These are phyloP conservation scores for Capsella bursapastoris DNA, from an alignment of 345 rosid genomes.

Conservation along the genomic window DNA sequence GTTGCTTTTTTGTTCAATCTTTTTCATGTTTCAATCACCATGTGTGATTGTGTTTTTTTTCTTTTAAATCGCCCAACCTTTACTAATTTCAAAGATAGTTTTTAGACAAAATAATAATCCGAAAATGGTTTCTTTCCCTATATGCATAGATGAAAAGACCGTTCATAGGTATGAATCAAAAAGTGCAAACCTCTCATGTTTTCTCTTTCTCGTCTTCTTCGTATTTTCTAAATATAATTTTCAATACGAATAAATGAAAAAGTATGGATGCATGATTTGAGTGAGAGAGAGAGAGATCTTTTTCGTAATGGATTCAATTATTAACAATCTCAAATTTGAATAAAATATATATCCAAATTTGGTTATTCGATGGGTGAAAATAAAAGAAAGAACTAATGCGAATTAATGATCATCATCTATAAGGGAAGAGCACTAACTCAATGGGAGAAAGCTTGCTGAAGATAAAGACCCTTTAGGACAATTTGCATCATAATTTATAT, in stretches of 20 bases:
- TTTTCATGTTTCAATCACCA: conserved; percentile 44
- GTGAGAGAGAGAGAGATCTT: conserved; percentile 4
- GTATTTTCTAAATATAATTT: conserved; percentile 20
- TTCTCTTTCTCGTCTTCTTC: conserved; percentile 23
- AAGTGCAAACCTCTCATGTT: conserved; percentile 40
- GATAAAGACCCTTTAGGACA: conserved; percentile 44
- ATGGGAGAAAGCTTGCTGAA: conserved; percentile 47
- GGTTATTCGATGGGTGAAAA: conserved; percentile 27
- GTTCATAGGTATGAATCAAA: conserved; percentile 39
- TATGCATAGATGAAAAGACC: conserved; percentile 35
- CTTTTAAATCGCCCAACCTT: conserved; percentile 23
- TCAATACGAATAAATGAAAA: conserved; percentile 10
- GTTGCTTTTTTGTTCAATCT: conserved; percentile 45
- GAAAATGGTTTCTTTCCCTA: conserved; percentile 31
- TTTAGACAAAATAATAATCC: background rate
- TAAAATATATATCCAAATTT: conserved; percentile 35
- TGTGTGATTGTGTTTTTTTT: conserved; percentile 46
- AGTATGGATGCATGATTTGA: conserved; percentile 14
- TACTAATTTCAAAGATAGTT: conserved; percentile 20
- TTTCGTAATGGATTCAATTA: conserved; percentile 33
- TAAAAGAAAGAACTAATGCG: conserved; percentile 35
- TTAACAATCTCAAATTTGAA: conserved; percentile 30
- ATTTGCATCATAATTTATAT: conserved; percentile 38
- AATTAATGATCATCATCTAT: conserved; percentile 45
- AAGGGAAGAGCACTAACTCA: conserved; percentile 50